Conservation (phyloP, 371 early-diverging fungal species). For the Vairimorpha ceranae region DNA sequence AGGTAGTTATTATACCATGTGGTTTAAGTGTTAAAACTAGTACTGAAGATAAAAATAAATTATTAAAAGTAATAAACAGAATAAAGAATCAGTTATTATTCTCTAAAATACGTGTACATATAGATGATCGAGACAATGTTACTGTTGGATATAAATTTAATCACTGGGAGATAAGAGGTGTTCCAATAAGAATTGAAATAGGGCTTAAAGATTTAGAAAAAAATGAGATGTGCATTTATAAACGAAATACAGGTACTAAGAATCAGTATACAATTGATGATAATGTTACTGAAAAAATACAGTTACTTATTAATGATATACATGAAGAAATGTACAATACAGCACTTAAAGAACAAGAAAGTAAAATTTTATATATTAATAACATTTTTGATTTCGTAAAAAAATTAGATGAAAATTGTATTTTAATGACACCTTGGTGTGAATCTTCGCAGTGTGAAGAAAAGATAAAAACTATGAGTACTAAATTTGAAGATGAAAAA, state of each 20-base stretch:
- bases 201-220: conserved; percentile 88
- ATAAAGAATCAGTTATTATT: conserved; percentile 67
- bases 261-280: conserved; percentile 64
- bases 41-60: conserved; percentile 67
- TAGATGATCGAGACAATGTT: conserved; percentile 80
- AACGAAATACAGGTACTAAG: conserved; percentile 75
- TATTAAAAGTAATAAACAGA: conserved; percentile 64
- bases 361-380: conserved; percentile 69
- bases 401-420: conserved; percentile 75
- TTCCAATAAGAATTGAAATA: conserved; percentile 90
- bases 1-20: conserved; percentile 87
- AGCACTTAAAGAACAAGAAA: conserved; percentile 74
- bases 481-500: conserved; percentile 54
- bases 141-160: conserved; percentile 97
- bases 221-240: conserved; percentile 71
- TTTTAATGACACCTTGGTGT: conserved; percentile 91
- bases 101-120: conserved; percentile 76
- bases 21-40: conserved; percentile 78
- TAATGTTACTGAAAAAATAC: conserved; percentile 63
- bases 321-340: conserved; percentile 80
- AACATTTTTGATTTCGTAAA: conserved; percentile 84
- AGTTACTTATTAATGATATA: conserved; percentile 68
- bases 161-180: conserved; percentile 97
- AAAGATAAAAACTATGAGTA: conserved; percentile 80
- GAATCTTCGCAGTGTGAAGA: conserved; percentile 83